Conservation (phyloP, 306 rosid genomes). For the Prinsepia uniflora region DNA sequence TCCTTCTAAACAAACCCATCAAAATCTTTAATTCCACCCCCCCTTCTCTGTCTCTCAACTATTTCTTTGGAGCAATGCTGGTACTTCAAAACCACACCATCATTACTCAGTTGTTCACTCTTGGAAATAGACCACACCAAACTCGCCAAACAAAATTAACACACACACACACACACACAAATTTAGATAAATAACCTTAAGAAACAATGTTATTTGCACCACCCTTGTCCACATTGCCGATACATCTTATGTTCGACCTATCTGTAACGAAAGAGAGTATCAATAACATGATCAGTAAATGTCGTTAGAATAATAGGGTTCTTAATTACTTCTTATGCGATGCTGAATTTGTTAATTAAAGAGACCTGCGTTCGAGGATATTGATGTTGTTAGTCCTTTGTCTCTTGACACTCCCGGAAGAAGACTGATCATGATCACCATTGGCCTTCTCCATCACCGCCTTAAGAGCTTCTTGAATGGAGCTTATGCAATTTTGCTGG, state of each 20-base stretch:
- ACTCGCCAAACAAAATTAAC: conserved; percentile 37
- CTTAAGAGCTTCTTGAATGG: conserved; percentile 82
- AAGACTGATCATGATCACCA: conserved; percentile 42
- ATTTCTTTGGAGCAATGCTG: conserved; percentile 26
- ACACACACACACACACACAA: conserved; percentile 1
- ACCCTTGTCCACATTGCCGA: too few relatives aligned
- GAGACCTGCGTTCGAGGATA: conserved; percentile 56
- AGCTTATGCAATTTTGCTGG: conserved; percentile 51
- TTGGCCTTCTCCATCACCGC: conserved; percentile 76
- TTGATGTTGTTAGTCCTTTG: conserved; percentile 68
- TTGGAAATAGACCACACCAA: conserved; percentile 30
- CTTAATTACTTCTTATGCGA: too few relatives aligned
- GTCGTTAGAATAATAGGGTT: too few relatives aligned
- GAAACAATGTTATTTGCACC: too few relatives aligned
- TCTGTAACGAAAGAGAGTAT: too few relatives aligned
- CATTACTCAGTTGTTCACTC: conserved; percentile 38
- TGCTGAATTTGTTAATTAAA: conserved; percentile 1
- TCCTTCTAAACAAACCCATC: conserved; percentile 20
- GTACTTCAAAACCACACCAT: conserved; percentile 37
- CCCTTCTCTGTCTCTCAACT: conserved; percentile 11
- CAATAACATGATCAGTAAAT: too few relatives aligned
- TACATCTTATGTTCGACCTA: too few relatives aligned
- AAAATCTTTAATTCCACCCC: not conserved
- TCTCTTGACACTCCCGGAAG: conserved; percentile 72
- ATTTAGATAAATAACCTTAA: too few relatives aligned